A percentile compares a stretch with the other conserved stretches of the same genome.
These are phyloP conservation scores for Sequoia sempervirens DNA, from an alignment of 75 land plant species.

Conservation along the genomic window DNA sequence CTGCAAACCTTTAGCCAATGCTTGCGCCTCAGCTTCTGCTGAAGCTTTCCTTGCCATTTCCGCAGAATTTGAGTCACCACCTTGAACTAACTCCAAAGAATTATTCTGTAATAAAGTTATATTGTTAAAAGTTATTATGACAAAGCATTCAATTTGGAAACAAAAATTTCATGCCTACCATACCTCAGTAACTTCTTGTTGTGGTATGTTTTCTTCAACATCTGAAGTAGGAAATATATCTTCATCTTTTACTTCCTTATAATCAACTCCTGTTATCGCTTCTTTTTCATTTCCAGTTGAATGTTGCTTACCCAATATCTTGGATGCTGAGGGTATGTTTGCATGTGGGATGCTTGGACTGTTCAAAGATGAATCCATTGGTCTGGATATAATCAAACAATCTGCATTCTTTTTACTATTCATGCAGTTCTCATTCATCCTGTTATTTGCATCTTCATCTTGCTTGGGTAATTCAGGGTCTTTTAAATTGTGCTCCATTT, in stretches of 20 bases:
- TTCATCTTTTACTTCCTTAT: neutral
- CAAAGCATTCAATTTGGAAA: neutral
- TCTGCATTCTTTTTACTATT: neutral
- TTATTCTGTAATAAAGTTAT: slow-evolving; percentile 23
- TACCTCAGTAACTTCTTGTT: slow-evolving; percentile 11
- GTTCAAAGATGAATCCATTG: neutral
- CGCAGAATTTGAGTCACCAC: slow-evolving; percentile 23
- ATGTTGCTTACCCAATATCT: neutral
- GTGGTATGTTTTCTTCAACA: neutral
- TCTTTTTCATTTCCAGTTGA: slow-evolving; percentile 4
- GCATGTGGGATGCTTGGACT: neutral
- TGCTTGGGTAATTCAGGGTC: neutral
- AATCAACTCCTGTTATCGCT: neutral
- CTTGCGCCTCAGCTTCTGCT: slow-evolving; percentile 71
- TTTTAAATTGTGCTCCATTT: neutral
- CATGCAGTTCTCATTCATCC: neutral
- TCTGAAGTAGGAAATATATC: neutral
- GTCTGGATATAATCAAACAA: neutral
- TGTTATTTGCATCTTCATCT: slow-evolving; percentile 3
- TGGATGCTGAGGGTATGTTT: neutral
- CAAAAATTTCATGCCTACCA: neutral
- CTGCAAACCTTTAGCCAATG: slow-evolving; percentile 74
- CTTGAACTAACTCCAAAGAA: slow-evolving; percentile 23
- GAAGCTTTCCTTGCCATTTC: slow-evolving; percentile 40
- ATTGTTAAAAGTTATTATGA: neutral